Evolutionary conservation across 371 early-diverging fungal genomes (phyloP).

Genomic region (Cokeromyces recurvatus): DNA sequence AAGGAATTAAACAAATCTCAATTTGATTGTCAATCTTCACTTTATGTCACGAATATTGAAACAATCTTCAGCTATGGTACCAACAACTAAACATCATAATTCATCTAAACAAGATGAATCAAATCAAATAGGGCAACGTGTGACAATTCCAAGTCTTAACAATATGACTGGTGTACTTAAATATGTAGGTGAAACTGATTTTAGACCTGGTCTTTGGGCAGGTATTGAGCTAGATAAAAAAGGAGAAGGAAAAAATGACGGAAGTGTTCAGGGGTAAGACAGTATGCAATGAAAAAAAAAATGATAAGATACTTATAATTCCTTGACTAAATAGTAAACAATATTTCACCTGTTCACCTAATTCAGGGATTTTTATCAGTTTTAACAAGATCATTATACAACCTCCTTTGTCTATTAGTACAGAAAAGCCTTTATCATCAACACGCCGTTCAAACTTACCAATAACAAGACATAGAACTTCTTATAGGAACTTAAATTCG

Average conservation of each 20-base stretch:
- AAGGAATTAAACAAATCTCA: too few relatives aligned
- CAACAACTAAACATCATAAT: too few relatives aligned
- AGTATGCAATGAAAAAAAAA: not conserved
- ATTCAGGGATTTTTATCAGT: slow-evolving; percentile 67
- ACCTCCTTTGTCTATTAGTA: slow-evolving; percentile 3
- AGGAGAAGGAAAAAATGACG: slow-evolving; percentile 78
- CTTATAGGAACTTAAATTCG: slow-evolving; percentile 1
- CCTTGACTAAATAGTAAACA: slow-evolving; percentile 12
- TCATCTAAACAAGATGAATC: not conserved
- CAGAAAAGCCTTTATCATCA: slow-evolving; percentile 1
- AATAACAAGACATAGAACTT: slow-evolving; percentile 1
- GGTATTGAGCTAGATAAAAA: slow-evolving; percentile 62
- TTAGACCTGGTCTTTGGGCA: slow-evolving; percentile 67
- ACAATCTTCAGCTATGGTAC: too few relatives aligned
- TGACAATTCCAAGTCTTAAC: slow-evolving; percentile 12
- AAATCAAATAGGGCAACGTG: slow-evolving; percentile 21
- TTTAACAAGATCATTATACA: slow-evolving; percentile 52
- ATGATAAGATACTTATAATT: not conserved
- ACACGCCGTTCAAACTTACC: slow-evolving; percentile 15
- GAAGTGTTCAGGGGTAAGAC: slow-evolving; percentile 61
- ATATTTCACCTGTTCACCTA: slow-evolving; percentile 68
- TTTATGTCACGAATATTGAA: too few relatives aligned
- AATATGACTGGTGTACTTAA: slow-evolving; percentile 51
- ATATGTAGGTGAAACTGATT: slow-evolving; percentile 32
- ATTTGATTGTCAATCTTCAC: not conserved